A percentile compares a stretch with the other conserved stretches of the same genome.
Evolutionary conservation across 2,329 filamentous ascomycete genomes (phyloP).

Genomic region (Fusarium transvaalense): DNA sequence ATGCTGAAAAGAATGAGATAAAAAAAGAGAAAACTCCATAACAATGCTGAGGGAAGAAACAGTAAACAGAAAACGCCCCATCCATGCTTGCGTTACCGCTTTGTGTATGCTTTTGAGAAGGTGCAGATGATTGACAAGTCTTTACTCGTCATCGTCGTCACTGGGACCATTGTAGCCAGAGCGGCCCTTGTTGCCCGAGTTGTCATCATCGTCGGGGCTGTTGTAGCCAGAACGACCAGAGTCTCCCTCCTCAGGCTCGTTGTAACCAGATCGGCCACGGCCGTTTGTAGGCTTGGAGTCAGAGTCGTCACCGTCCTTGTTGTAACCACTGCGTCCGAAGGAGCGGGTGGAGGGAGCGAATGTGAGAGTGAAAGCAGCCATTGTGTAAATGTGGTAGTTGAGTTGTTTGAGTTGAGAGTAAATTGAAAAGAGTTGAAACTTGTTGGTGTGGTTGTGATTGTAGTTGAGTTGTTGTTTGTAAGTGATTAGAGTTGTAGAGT

Average conservation of each 20-base stretch:
- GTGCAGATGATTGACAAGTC: not conserved
- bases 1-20: slow-evolving; percentile 2
- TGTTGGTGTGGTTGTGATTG: slow-evolving; percentile 4
- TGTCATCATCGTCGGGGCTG: slow-evolving; percentile 48
- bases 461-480: slow-evolving; percentile 15
- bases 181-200: slow-evolving; percentile 55
- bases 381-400: slow-evolving; percentile 43
- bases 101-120: slow-evolving; percentile 24
- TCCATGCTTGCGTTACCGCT: slow-evolving; percentile 38
- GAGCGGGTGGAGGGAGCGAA: slow-evolving; percentile 44
- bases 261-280: slow-evolving; percentile 60
- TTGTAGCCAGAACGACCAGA: slow-evolving; percentile 60
- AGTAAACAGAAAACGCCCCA: slow-evolving; percentile 38
- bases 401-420: slow-evolving; percentile 2
- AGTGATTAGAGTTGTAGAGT: slow-evolving; percentile 9
- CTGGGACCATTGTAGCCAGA: slow-evolving; percentile 59
- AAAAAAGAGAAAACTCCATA: slow-evolving; percentile 32
- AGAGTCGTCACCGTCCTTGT: slow-evolving; percentile 48
- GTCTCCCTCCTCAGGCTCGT: slow-evolving; percentile 54
- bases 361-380: slow-evolving; percentile 49
- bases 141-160: slow-evolving; percentile 50
- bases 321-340: slow-evolving; percentile 45
- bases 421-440: slow-evolving; percentile 5
- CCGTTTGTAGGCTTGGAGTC: slow-evolving; percentile 52
- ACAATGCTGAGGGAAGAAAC: slow-evolving; percentile 32